Evolutionary conservation across 192 early-diverging fungal genomes (phyloP), one percentile per base, ranked within the genome.

Genomic region (Coemansia sp.): DNA sequence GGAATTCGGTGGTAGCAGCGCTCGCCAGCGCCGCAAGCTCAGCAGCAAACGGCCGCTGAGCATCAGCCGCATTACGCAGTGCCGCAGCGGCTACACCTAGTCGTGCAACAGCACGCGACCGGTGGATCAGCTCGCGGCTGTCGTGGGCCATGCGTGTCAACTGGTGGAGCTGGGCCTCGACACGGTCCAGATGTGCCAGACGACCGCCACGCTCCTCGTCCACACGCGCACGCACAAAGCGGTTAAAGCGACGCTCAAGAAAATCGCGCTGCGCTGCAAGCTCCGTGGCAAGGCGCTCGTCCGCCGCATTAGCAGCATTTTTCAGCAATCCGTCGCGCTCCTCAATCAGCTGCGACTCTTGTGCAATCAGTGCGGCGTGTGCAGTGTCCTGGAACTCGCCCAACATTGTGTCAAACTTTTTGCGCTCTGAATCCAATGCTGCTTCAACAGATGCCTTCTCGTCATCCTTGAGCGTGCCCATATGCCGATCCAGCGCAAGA

Each of bases 141-240:
- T 89, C 75, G 54, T 90, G 64, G 5, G 86, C 80, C 63, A 90
- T 78, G 53, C 84, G 73, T 59, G 91, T 89, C 25, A 98, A 84
- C 39, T 89, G 79, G 67, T 89, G 89, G 24, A 94, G 74, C 70
- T 92, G 91, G 21, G 88, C 68, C 60, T 86, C 85, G 53, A 98
- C 86, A 56, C 91, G 86, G 72, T 95, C 93, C 51, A 98, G 71
- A 36, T 88, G 85, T 7, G 92, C 93, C 61, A 98, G 79, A 19
- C 96, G 91, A 17, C 93, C 93, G 21, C 87, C 87, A 61, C 96
- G 90, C 83, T 98, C 96, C 53, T 91, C 83, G 62, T 98, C 96
- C 27, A 98, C 90, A 30, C 88, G 80, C 21, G 80, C 76, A 57
- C 88, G 90, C 71, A 94, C 87, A 70, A 94, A 87, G 31, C 87